phyloP scores from a whole-genome alignment of 352 stramenopile genomes.

The Phytopythium mirpurense region DNA sequence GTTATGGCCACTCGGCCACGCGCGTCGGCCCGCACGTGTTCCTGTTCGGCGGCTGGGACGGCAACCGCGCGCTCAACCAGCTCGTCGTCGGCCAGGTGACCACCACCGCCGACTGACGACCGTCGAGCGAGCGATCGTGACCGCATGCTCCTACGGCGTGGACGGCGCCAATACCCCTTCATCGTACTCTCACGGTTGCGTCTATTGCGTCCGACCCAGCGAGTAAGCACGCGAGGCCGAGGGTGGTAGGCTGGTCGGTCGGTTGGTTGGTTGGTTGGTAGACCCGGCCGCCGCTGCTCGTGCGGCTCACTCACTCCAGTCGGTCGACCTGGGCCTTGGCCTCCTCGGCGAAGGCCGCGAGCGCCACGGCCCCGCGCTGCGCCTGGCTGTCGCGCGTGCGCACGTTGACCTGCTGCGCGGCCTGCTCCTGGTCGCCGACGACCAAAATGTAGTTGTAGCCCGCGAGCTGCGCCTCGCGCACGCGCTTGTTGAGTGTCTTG shows the following conservation, averaged over 20 bases:
- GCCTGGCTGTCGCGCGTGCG: slow-evolving; percentile 81
- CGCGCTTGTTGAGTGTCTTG: slow-evolving; percentile 85
- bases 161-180: slow-evolving; percentile 14
- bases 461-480: slow-evolving; percentile 74
- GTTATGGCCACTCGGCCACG: slow-evolving; percentile 66
- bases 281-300: too few relatives aligned
- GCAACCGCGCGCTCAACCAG: slow-evolving; percentile 74
- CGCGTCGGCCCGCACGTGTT: slow-evolving; percentile 67
- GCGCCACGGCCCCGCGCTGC: slow-evolving; percentile 47
- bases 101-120: slow-evolving; percentile 6
- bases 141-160: background rate
- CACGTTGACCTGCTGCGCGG: slow-evolving; percentile 53
- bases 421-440: slow-evolving; percentile 68
- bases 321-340: slow-evolving; percentile 47
- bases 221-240: background rate
- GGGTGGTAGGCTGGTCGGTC: too few relatives aligned
- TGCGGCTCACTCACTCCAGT: too few relatives aligned
- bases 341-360: slow-evolving; percentile 51
- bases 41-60: slow-evolving; percentile 78
- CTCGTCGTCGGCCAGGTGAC: slow-evolving; percentile 60
- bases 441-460: slow-evolving; percentile 87
- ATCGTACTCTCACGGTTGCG: slow-evolving; percentile 20
- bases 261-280: too few relatives aligned
- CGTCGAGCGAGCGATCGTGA: background rate
- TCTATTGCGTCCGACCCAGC: slow-evolving; percentile 5